Evolutionary conservation across 2,329 filamentous ascomycete genomes (phyloP).

Genomic region (Microcyclosporella mali): DNA sequence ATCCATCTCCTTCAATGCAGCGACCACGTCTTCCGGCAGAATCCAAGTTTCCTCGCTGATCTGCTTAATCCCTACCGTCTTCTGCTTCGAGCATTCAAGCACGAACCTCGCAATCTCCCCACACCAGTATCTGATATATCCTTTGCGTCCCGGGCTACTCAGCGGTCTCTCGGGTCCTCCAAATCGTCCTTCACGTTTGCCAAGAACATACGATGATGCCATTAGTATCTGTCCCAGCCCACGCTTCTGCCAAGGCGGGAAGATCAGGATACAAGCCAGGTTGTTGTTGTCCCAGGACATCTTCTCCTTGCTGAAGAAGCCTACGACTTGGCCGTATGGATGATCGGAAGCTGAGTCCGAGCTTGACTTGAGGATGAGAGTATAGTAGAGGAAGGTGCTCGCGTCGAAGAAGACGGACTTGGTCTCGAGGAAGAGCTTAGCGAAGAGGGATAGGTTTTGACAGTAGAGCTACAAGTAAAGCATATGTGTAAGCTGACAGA

Average conservation of each 20-base stretch:
- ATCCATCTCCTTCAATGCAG: constrained; percentile 72
- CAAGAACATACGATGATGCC: constrained; percentile 88
- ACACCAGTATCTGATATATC: constrained; percentile 82
- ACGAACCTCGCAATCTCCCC: constrained; percentile 70
- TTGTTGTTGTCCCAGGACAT: constrained; percentile 99
- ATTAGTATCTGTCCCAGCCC: constrained; percentile 85
- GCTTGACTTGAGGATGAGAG: constrained; percentile 64
- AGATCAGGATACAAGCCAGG: constrained; percentile 89
- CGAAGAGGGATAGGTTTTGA: constrained; percentile 92
- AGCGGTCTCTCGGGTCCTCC: constrained; percentile 94
- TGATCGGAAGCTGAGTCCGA: constrained; percentile 28
- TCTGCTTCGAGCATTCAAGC: constrained; percentile 40
- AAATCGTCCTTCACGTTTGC: constrained; percentile 71
- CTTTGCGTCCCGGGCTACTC: constrained; percentile 73
- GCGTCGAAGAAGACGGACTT: constrained; percentile 99
- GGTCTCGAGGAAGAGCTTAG: constrained; percentile 94
- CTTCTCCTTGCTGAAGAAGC: constrained; percentile 99
- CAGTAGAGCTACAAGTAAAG: constrained; percentile 60
- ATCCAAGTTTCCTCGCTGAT: constrained; percentile 79
- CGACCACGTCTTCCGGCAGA: constrained; percentile 73
- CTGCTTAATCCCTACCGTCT: constrained; percentile 59
- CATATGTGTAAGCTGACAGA: too few relatives aligned
- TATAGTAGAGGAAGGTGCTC: constrained; percentile 86
- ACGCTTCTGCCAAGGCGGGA: constrained; percentile 90
- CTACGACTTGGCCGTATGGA: constrained; percentile 57